Evolutionary conservation across 1,284 basidiomycete genomes (phyloP), one percentile per base, ranked within the genome.

Genomic region (Entoloma clypeatum): DNA sequence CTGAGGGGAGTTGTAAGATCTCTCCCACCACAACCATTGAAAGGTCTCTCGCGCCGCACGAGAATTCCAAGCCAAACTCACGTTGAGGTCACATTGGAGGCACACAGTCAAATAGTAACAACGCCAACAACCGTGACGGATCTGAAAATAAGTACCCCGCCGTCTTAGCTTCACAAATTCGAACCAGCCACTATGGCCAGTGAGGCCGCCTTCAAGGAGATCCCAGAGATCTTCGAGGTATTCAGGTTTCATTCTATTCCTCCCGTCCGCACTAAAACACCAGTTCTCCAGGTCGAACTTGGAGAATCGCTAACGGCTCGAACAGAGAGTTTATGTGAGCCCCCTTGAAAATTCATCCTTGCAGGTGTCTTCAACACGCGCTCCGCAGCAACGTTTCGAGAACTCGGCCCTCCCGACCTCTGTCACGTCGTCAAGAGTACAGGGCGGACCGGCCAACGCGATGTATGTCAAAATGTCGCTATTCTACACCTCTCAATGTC

Each of bases 401-500:
- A 99, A 69, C 82, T 99, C 14, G 95, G 95, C 9, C 95, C 96
- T 0, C 95, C 95, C 10, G 96, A 99, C 64, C 69, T 99, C 25
- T 95, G 92, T 56, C 93, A 99, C 68, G 88, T 97, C 43, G 81
- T 97, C 52, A 99, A 99, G 63, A 91, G 81, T 32, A 88, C 86
- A 0, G 92, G 92, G 11, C 79, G 82, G 51, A 75, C 82, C 28
- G 86, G 86, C 2, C 79, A 87, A 53, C 86, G 87, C 60, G 92
- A 97, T 64, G 89, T 93, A 51, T 57, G 86, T 75, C 19, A n/a
- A 21, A 32, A 26, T 28, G n/a, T 44, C n/a, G 5, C 16, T 11
- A 17, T 27, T n/a, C 25, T 39, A 8, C 28, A 11, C 32, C 19
- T 19, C n/a, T n/a, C 22, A 7, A 16, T 13, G 29, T 8, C 18